Conservation (phyloP, 257 asterid species). For the Solanum pinnatisectum region DNA sequence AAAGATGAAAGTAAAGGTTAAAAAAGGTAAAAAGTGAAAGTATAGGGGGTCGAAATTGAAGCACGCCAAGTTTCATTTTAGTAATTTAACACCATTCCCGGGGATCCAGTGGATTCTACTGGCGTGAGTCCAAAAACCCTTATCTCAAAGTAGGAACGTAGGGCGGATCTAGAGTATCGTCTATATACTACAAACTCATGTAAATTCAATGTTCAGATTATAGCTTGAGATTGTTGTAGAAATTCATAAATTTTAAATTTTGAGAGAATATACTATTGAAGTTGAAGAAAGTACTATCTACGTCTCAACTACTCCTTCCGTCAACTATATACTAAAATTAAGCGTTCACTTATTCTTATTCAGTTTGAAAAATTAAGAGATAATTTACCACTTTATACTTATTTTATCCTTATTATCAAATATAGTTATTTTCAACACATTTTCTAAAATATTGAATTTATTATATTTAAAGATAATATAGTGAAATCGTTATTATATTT, state of each 20-base stretch:
- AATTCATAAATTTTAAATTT: background rate
- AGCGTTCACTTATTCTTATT: too few relatives aligned
- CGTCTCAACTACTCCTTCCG: too few relatives aligned
- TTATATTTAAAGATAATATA: too few relatives aligned
- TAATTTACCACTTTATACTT: background rate
- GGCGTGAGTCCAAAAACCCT: conserved; percentile 40
- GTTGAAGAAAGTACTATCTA: background rate
- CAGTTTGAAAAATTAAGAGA: too few relatives aligned
- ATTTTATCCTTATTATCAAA: too few relatives aligned
- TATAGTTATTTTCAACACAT: too few relatives aligned
- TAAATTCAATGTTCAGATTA: background rate
- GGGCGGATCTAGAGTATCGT: background rate
- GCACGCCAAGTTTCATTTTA: conserved; percentile 38
- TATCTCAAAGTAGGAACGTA: background rate
- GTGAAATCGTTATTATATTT: background rate
- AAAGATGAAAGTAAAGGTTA: conserved; percentile 3
- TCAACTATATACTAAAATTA: too few relatives aligned
- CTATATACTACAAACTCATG: background rate
- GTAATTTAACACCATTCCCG: conserved; percentile 19
- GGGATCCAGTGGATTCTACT: conserved; percentile 26
- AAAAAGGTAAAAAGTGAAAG: conserved; percentile 2
- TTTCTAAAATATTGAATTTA: too few relatives aligned
- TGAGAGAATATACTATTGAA: background rate
- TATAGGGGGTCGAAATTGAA: conserved; percentile 23
- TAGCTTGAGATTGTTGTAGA: background rate